Evolutionary conservation across 75 land plant species (phyloP), one percentile per base, ranked within the genome.

Genomic region (Picea sitchensis): DNA sequence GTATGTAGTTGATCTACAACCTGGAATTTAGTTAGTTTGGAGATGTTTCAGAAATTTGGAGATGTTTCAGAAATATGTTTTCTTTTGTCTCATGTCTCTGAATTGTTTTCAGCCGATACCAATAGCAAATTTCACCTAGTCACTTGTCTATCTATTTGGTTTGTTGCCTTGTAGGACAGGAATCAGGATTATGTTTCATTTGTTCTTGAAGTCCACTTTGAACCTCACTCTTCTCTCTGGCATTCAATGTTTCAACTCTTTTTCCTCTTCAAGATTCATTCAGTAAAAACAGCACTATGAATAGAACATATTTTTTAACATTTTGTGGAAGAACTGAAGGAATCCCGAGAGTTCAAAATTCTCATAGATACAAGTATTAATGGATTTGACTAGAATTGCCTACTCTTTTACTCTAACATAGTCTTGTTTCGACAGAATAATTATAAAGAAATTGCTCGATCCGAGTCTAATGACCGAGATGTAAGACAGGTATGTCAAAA

Each of bases 401-500:
- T 74, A 17, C 18, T 77, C 54, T 51, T 60, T 69, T 32, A 2
- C 63, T 62, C 31, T 62, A 32, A 26, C n/a, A 26, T 20, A 44
- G 30, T 21, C 36, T 36, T 62, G n/a, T 71, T 83, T 57, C 69
- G 75, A 23, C 81, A 89, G 91, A 82, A 82, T 44, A 14, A 59
- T 34, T 78, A 21, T 51, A 80, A 32, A 57, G 44, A 84, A 65
- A 20, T 69, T 41, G 59, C 58, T 30, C 54, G 30, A 54, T 51
- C 21, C 21, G 75, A 57, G 8, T 71, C 30, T 3, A 59, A 57
- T 30, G 59, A 36, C 61, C 82, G 83, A 84, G 93, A 91, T 81
- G 93, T 87, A 23, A 85, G 93, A 61, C 83, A 81, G 93, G 93
- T 87, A 87, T 56, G 64, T 18, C 64, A 65, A 2, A 18, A 73